These are phyloP conservation scores for Aureococcus anophagefferens DNA, from an alignment of 108 stramenopile genomes.

Conservation along the genomic window DNA sequence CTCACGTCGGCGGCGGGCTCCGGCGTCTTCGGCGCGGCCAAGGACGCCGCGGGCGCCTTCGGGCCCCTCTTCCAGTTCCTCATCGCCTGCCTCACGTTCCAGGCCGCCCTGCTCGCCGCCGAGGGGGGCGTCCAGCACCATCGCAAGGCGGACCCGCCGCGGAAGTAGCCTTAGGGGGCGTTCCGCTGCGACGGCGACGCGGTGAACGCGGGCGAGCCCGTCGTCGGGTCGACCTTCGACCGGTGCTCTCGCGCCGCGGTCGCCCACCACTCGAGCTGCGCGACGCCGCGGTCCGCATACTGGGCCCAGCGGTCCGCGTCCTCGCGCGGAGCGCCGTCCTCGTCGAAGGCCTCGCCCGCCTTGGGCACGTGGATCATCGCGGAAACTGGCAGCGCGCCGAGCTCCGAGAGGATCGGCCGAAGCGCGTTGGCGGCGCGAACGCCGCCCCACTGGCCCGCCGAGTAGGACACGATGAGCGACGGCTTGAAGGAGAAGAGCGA, in stretches of 20 bases:
- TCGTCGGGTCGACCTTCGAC: conserved; percentile 43
- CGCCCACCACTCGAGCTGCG: conserved; percentile 70
- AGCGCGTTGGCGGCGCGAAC: conserved; percentile 52
- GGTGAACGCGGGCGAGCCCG: conserved; percentile 38
- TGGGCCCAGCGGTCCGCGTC: conserved; percentile 31
- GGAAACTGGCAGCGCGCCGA: conserved; percentile 66
- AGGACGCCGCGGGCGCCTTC: too few species aligned
- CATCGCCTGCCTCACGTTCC: too few species aligned
- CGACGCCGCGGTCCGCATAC: conserved; percentile 51
- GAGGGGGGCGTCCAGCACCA: too few species aligned
- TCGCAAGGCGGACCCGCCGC: too few species aligned
- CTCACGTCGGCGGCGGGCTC: too few species aligned
- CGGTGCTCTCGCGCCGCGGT: conserved; percentile 46
- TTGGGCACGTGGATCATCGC: conserved; percentile 60
- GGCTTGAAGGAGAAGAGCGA: conserved; percentile 59
- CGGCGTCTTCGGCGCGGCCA: too few species aligned
- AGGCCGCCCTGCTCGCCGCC: too few species aligned
- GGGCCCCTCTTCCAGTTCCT: too few species aligned
- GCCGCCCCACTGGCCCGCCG: conserved; percentile 70
- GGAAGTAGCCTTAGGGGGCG: too few species aligned
- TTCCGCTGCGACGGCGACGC: conserved; percentile 47
- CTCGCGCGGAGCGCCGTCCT: conserved; percentile 37
- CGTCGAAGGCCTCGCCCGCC: conserved; percentile 48
- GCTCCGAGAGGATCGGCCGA: conserved; percentile 51
- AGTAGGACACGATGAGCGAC: conserved; percentile 59